Evolutionary conservation across 78 protist genomes (phyloP).

Genomic region (Emiliania huxleyi): DNA sequence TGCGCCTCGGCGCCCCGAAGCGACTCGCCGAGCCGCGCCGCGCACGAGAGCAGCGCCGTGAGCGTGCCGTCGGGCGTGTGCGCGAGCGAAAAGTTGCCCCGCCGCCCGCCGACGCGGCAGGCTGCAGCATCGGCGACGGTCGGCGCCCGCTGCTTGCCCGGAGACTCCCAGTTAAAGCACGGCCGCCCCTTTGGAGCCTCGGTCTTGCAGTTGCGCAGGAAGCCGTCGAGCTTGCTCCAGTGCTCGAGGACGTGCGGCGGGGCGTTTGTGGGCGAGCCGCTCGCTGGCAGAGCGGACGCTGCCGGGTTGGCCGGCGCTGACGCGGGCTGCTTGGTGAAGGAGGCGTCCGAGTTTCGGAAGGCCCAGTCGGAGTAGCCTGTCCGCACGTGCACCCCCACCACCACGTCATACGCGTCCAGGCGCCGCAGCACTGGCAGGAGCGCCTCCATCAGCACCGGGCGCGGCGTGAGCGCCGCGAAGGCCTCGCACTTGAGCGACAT

Average conservation of each 20-base stretch:
- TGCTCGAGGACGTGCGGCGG: background rate
- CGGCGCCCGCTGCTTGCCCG: background rate
- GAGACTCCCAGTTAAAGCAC: background rate
- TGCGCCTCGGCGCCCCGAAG: background rate
- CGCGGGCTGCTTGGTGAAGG: background rate
- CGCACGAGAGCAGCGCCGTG: background rate
- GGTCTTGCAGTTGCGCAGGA: background rate
- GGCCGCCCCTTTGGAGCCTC: background rate
- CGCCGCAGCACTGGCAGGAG: background rate
- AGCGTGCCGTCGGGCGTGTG: background rate
- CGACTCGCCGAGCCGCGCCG: background rate
- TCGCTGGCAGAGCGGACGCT: too few relatives aligned
- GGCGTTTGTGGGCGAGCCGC: too few relatives aligned
- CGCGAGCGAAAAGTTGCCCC: background rate
- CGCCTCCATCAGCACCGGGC: background rate
- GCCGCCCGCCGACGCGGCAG: background rate
- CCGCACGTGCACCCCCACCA: background rate
- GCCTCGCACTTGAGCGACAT: background rate
- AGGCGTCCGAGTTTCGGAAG: background rate
- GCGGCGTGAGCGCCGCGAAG: background rate
- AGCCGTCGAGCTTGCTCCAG: background rate
- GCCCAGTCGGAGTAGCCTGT: slow-evolving; percentile 16
- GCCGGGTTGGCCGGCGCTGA: background rate
- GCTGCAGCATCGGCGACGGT: background rate
- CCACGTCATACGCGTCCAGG: background rate